Evolutionary conservation across 805 yeast species (phyloP).

Genomic region (Hanseniaspora vineae): DNA sequence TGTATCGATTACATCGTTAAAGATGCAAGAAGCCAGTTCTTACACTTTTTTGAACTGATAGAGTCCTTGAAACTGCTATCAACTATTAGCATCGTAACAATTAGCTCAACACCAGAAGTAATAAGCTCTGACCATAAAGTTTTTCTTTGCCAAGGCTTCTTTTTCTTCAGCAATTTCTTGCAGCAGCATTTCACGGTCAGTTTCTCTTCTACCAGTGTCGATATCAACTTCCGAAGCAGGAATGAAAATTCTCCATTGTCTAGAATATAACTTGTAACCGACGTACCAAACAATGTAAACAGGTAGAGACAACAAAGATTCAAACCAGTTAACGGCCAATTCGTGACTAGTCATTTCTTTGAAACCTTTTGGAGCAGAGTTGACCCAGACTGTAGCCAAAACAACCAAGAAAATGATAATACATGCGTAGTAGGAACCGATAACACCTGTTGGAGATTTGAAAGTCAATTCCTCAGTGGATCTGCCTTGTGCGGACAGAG

Average conservation of each 20-base stretch:
- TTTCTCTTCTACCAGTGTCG: slow-evolving; percentile 42
- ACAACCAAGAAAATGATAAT: slow-evolving; percentile 41
- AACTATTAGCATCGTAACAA: too few species aligned
- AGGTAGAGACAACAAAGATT: slow-evolving; percentile 45
- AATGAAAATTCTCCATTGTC: slow-evolving; percentile 24
- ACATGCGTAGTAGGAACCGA: slow-evolving; percentile 49
- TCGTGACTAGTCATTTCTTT: slow-evolving; percentile 13
- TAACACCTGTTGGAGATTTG: slow-evolving; percentile 48
- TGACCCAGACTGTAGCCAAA: slow-evolving; percentile 68
- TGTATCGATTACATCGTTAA: background rate
- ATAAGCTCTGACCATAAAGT: slow-evolving; percentile 30
- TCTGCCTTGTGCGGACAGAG: slow-evolving; percentile 44
- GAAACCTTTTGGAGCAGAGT: slow-evolving; percentile 53
- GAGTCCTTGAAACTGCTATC: too few species aligned
- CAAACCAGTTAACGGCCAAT: slow-evolving; percentile 31
- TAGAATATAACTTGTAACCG: slow-evolving; percentile 44
- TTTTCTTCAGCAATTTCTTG: slow-evolving; percentile 38
- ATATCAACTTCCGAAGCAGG: slow-evolving; percentile 41
- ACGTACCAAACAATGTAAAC: slow-evolving; percentile 44
- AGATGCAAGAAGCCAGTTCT: background rate
- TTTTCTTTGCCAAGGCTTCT: slow-evolving; percentile 25
- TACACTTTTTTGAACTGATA: background rate
- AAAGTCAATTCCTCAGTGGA: slow-evolving; percentile 48
- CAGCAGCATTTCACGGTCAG: slow-evolving; percentile 36
- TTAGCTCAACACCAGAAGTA: slow-evolving; percentile 31